Evolutionary conservation across 2,329 filamentous ascomycete species (phyloP).

Genomic region (Achaetomium macrosporum): DNA sequence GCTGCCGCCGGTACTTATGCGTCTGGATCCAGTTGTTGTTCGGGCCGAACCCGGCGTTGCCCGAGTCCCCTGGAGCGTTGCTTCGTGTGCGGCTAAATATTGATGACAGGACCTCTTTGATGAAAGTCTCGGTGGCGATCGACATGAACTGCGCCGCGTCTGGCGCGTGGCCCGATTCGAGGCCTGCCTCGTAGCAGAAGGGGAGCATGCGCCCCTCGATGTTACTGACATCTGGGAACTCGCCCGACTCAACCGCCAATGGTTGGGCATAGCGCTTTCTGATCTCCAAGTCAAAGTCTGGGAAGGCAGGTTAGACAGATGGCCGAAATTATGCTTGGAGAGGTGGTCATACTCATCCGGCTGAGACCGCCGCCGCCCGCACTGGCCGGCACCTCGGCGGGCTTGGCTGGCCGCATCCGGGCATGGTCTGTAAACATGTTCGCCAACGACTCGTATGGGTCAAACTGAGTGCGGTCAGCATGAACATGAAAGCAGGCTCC

Average conservation of each 20-base stretch:
- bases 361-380: slow-evolving; percentile 69
- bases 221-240: slow-evolving; percentile 60
- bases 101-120: slow-evolving; percentile 59
- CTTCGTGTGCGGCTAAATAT: slow-evolving; percentile 59
- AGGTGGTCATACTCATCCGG: slow-evolving; percentile 63
- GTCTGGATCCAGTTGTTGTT: slow-evolving; percentile 72
- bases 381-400: slow-evolving; percentile 59
- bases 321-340: background rate
- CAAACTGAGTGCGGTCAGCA: slow-evolving; percentile 39
- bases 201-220: slow-evolving; percentile 62
- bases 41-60: slow-evolving; percentile 56
- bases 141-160: slow-evolving; percentile 61
- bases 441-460: slow-evolving; percentile 49
- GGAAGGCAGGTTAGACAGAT: slow-evolving; percentile 4
- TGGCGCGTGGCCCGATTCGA: slow-evolving; percentile 51
- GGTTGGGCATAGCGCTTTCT: slow-evolving; percentile 60
- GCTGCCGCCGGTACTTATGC: slow-evolving; percentile 66
- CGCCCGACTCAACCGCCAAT: slow-evolving; percentile 60
- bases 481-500: background rate
- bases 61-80: slow-evolving; percentile 58
- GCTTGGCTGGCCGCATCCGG: slow-evolving; percentile 38
- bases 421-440: slow-evolving; percentile 48
- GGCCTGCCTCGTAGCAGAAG: slow-evolving; percentile 61
- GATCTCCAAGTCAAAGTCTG: slow-evolving; percentile 62
- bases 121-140: slow-evolving; percentile 59